Base-by-base conservation (phyloP, 2,329 filamentous ascomycete genomes). In the Fusarium sp. region DNA sequence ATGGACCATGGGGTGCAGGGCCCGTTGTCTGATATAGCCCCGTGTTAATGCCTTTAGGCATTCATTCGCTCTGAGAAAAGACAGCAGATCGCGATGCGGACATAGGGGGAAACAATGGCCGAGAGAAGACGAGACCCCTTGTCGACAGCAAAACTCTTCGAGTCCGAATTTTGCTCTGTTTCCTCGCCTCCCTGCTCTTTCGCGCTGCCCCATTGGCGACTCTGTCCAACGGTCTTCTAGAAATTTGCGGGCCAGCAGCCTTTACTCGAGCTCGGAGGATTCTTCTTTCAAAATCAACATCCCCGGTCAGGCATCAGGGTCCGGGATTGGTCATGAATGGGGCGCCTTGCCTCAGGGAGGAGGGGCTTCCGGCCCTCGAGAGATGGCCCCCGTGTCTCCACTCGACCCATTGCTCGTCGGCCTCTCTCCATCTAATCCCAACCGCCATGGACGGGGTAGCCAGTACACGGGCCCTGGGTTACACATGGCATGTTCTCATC, bases 161-260 rank as follows among this genome's bases (percentile, higher is more conserved):
- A 74, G 63, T 68, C 61, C 69, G 72, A 77, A 68, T 72, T 72
- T 73, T 73, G 68, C 70, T 77, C 73, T 77, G 74, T 73, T 79
- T 71, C 71, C 73, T 70, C 62, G 61, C 68, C 74, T 74, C 73
- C 71, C 67, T 71, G 68, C 61, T 74, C 67, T 67, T 60, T 58
- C 73, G 64, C 69, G 56, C 69, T 73, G 73, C 72, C 75, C 66
- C 70, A 79, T 77, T 70, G 58, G 69, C 65, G 52, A 50, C 50
- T 68, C 69, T 76, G 66, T 71, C 77, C 75, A 79, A 79, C 68
- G 71, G 71, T 64, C 71, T 81, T 82, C 80, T 81, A 80, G 80
- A 81, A 82, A 79, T 76, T 75, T 76, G 74, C 75, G 74, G 76
- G 75, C 72, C 77, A 71, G 65, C 71, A 74, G 66, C 71, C 69